Conservation (phyloP, 2,329 filamentous ascomycete genomes). For the Penicillium italicum region DNA sequence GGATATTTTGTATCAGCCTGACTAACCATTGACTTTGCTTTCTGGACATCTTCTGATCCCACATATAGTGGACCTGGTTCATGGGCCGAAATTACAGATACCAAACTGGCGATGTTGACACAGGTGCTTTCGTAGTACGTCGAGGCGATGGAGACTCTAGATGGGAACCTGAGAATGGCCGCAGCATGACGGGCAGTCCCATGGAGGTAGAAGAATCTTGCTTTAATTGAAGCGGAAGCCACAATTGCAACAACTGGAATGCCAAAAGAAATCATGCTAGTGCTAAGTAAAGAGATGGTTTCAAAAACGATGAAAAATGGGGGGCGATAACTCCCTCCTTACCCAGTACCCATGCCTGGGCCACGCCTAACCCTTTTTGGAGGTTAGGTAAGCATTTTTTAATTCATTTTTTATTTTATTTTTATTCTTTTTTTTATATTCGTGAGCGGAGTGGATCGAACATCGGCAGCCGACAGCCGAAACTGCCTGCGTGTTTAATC, state of each 20-base stretch:
- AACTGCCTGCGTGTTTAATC: not conserved
- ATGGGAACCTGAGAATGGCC: conserved; percentile 27
- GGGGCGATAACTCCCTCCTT: not conserved
- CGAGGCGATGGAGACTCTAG: conserved; percentile 13
- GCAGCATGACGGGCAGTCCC: conserved; percentile 20
- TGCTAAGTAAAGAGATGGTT: too few relatives aligned
- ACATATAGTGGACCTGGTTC: conserved; percentile 29
- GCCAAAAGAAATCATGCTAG: not conserved
- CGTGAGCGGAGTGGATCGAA: too few relatives aligned
- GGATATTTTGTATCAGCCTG: conserved; percentile 6
- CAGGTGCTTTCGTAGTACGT: conserved; percentile 20
- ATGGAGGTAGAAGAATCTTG: conserved; percentile 10
- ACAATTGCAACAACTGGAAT: not conserved
- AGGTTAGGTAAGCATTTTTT: too few relatives aligned
- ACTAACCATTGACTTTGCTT: conserved; percentile 10
- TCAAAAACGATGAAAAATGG: too few relatives aligned
- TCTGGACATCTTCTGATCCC: conserved; percentile 19
- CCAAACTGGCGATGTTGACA: conserved; percentile 22
- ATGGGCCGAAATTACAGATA: conserved; percentile 23
- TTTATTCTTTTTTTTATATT: too few relatives aligned
- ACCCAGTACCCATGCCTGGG: not conserved
- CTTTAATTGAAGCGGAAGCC: not conserved
- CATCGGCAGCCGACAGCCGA: too few relatives aligned
- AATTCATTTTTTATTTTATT: too few relatives aligned
- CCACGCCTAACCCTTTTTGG: not conserved